Evolutionary conservation across 768 basidiomycete species (phyloP).

Genomic region (Trametes coccinea): DNA sequence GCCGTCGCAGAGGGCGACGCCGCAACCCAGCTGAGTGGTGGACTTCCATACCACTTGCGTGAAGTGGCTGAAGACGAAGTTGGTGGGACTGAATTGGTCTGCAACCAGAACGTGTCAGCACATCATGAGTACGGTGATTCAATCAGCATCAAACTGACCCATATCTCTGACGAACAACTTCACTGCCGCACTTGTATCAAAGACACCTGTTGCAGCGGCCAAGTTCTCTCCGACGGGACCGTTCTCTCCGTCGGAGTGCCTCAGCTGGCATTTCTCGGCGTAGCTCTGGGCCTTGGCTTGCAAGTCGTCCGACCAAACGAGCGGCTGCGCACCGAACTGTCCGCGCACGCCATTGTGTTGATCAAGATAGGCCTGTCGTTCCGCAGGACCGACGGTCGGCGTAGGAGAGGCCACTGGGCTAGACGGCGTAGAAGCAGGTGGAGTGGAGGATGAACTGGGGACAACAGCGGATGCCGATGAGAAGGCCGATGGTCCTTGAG

Average conservation of each 20-base stretch:
- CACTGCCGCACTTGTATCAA: constrained; percentile 47
- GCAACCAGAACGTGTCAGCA: not conserved
- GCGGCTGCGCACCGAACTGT: constrained; percentile 55
- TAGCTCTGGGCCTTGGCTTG: constrained; percentile 63
- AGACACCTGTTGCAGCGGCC: constrained; percentile 64
- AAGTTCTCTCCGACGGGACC: constrained; percentile 72
- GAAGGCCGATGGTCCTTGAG: no score
- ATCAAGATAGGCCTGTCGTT: constrained; percentile 48
- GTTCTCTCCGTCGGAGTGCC: constrained; percentile 66
- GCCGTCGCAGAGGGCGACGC: constrained; percentile 51
- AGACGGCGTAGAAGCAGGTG: constrained; percentile 37
- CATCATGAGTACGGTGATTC: not conserved
- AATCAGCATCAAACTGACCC: constrained; percentile 37
- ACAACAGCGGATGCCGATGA: no score
- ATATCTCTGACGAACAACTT: constrained; percentile 49
- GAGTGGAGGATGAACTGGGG: no score
- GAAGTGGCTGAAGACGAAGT: constrained; percentile 54
- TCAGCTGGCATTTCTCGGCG: constrained; percentile 63
- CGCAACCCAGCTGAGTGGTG: constrained; percentile 65
- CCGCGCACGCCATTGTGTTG: constrained; percentile 63
- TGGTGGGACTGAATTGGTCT: constrained; percentile 42
- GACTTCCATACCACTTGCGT: constrained; percentile 68
- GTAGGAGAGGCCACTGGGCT: constrained; percentile 57
- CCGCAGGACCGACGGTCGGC: constrained; percentile 38
- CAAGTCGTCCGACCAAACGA: constrained; percentile 62